Conservation (phyloP, 495 filamentous ascomycete genomes). For the Hypomontagnella monticulosa region DNA sequence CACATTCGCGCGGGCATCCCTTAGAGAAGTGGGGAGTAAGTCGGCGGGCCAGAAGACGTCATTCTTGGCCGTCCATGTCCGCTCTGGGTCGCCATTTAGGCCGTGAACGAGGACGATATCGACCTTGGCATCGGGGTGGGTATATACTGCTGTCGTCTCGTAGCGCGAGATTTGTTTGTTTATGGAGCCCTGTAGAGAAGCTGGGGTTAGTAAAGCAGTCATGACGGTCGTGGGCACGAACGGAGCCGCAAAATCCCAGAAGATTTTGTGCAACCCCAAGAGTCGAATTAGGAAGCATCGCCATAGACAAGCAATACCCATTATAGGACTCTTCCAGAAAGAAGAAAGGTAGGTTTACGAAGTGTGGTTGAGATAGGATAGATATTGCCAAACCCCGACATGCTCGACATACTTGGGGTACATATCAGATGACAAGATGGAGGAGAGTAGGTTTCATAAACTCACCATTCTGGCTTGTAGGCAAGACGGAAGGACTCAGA, state of each 20-base stretch:
- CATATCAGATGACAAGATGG: slow-evolving; percentile 24
- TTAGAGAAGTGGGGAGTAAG: slow-evolving; percentile 72
- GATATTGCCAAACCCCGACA: slow-evolving; percentile 7
- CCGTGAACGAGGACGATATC: slow-evolving; percentile 85
- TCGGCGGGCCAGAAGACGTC: slow-evolving; percentile 81
- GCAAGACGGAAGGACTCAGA: slow-evolving; percentile 32
- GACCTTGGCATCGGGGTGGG: slow-evolving; percentile 66
- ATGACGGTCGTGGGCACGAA: slow-evolving; percentile 20
- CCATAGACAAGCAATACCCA: slow-evolving; percentile 19
- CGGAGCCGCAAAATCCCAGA: slow-evolving; percentile 8
- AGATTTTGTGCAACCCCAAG: slow-evolving; percentile 10
- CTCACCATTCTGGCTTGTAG: slow-evolving; percentile 46
- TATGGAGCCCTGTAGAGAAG: slow-evolving; percentile 53
- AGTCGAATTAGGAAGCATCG: slow-evolving; percentile 14
- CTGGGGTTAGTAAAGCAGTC: slow-evolving; percentile 32
- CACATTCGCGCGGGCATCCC: slow-evolving; percentile 70
- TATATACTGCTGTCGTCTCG: slow-evolving; percentile 75
- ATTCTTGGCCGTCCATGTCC: slow-evolving; percentile 76
- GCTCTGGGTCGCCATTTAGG: slow-evolving; percentile 78
- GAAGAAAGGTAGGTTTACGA: neutral
- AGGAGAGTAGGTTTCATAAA: slow-evolving; percentile 17
- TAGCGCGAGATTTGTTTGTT: slow-evolving; percentile 69
- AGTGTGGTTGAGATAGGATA: neutral
- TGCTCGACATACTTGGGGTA: neutral
- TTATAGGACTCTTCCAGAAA: neutral